A percentile compares a stretch with the other conserved stretches of the same genome.
phyloP scores from a whole-genome alignment of 164 flowering plant genomes.

The Akebia trifoliata region DNA sequence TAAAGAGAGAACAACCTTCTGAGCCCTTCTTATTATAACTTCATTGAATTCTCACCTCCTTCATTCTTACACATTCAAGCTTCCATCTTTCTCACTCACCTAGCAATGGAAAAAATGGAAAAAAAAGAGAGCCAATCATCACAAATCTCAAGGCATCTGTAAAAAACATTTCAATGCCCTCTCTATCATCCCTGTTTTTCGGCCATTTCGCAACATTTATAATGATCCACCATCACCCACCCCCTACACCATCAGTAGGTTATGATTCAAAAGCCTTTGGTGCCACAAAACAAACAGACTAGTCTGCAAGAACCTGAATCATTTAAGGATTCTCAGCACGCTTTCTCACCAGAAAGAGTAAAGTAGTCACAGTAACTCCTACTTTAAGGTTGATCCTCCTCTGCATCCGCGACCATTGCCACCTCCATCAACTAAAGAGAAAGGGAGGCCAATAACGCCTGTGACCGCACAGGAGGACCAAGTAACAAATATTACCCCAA shows the following conservation, averaged over 20 bases:
- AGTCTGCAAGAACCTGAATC: background rate
- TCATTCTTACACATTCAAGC: background rate
- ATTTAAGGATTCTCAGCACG: background rate
- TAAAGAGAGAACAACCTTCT: background rate
- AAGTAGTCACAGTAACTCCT: conserved; percentile 11
- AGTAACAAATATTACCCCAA: background rate
- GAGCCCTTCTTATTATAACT: background rate
- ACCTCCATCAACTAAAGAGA: background rate
- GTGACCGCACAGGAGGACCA: background rate
- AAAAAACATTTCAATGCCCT: conserved; percentile 27
- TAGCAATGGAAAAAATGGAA: conserved; percentile 19
- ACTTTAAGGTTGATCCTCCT: conserved; percentile 4
- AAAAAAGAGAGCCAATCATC: conserved; percentile 1
- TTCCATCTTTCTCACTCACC: background rate
- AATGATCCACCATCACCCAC: background rate
- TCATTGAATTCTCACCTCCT: background rate
- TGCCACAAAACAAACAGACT: background rate
- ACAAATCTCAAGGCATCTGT: conserved; percentile 15
- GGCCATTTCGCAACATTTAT: conserved; percentile 13
- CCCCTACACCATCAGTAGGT: background rate
- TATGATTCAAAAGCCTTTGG: background rate
- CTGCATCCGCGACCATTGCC: conserved; percentile 1
- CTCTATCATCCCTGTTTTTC: conserved; percentile 8
- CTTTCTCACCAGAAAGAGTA: background rate
- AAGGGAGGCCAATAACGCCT: background rate